These are phyloP conservation scores for Trifolium repens DNA, from an alignment of 306 rosid genomes.

Conservation along the genomic window DNA sequence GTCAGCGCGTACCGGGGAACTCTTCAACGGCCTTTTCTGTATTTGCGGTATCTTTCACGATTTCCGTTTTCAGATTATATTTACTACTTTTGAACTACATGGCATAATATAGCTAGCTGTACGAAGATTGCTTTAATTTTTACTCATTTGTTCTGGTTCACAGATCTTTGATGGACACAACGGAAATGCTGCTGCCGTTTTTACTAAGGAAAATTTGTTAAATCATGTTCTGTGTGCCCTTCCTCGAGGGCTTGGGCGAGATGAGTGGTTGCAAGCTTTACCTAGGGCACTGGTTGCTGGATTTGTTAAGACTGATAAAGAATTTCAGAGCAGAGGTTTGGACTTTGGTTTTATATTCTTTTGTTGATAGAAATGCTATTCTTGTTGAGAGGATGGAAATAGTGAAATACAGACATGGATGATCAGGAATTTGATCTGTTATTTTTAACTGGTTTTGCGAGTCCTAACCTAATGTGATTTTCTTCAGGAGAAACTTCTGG, in stretches of 20 bases:
- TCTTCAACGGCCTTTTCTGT: conserved; percentile 79
- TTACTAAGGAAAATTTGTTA: conserved; percentile 77
- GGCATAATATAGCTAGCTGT: conserved; percentile 2
- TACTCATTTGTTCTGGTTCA: conserved; percentile 41
- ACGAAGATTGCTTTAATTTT: conserved; percentile 23
- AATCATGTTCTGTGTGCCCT: conserved; percentile 87
- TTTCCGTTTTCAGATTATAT: conserved; percentile 22
- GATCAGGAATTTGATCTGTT: conserved; percentile 27
- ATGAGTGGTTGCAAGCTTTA: conserved; percentile 95
- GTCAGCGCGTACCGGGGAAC: conserved; percentile 80
- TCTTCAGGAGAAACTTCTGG: conserved; percentile 95
- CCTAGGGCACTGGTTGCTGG: conserved; percentile 98
- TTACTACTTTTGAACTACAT: conserved; percentile 15
- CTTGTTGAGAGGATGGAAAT: conserved; percentile 42
- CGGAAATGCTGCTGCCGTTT: conserved; percentile 96
- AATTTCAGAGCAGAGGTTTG: conserved; percentile 86
- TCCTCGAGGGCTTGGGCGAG: conserved; percentile 85
- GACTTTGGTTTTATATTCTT: conserved; percentile 27
- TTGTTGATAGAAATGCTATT: conserved; percentile 5
- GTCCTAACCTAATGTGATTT: conserved; percentile 1
- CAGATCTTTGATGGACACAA: conserved; percentile 99
- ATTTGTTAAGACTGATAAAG: conserved; percentile 96
- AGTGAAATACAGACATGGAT: conserved; percentile 57
- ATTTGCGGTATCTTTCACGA: conserved; percentile 68
- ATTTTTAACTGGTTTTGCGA: conserved; percentile 32